Base-by-base conservation (phyloP, 2,329 filamentous ascomycete genomes). In the Penicillium sp. region DNA sequence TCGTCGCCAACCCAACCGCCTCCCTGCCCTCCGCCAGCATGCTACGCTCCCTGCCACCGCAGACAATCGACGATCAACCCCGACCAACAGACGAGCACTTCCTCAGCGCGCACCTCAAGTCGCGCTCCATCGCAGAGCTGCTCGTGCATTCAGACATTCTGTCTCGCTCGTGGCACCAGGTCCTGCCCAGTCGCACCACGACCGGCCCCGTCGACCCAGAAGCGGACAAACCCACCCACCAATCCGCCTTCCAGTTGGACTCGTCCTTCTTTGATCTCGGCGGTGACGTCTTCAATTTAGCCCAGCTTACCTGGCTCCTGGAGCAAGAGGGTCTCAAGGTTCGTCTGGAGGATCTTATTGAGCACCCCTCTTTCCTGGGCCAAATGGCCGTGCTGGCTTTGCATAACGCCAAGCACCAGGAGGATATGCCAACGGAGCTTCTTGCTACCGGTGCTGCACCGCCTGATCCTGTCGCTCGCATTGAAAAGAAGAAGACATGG, bases 221-320 rank as follows among this genome's bases (percentile, higher is more conserved):
- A 15, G 50, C 61, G 31, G 64, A 60, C 9, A 64, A 61, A 41
- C 50, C 42, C 16, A 52, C 42, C 29, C 54, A 56, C 3, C 60
- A 64, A 21, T 52, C 66, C 1, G 29, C 65, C 3, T 68, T 72
- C 64, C 72, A 73, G 38, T 67, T 74, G 16, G 71, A 75, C 39
- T 72, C 72, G 0, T 75, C 72, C 2, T 76, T 77, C 64, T 76
- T 75, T 52, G 69, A 72, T 4, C 68, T 75, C 3, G 73, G 73
- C 4, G 74, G 74, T 9, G 74, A 76, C 41, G 66, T 77, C 31
- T 71, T 76, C 60, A 70, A 69, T 21, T 65, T 77, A 47, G 75
- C 72, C 2, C 73, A 75, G 34, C 61, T 76, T 6, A 68, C 68
- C n/a, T 75, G 73, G 67, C 64, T 76, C 1, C 64, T 76, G 4